A percentile compares a stretch with the other conserved stretches of the same genome.
Conservation (phyloP, 1,284 basidiomycete genomes). For the Albatrellus sp. region DNA sequence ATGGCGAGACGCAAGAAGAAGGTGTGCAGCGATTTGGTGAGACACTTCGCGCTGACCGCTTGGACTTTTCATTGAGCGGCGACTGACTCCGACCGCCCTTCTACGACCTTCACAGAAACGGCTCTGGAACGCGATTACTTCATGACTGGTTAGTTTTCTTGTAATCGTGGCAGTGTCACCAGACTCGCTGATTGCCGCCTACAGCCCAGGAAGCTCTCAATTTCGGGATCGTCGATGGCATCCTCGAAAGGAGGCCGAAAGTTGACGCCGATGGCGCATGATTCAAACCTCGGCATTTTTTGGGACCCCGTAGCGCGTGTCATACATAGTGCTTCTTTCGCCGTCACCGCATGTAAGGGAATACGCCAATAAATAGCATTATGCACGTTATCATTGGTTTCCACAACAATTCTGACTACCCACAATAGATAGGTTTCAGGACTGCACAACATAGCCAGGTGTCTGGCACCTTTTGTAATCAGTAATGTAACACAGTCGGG, state of each 20-base stretch:
- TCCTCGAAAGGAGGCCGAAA: constrained; percentile 61
- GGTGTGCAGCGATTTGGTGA: constrained; percentile 71
- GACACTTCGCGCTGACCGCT: constrained; percentile 16
- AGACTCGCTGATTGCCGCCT: constrained; percentile 1
- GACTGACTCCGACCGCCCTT: background rate
- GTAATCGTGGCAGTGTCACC: background rate
- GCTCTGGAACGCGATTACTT: constrained; percentile 91
- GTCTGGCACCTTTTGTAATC: too few species aligned
- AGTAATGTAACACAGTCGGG: too few species aligned
- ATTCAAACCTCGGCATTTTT: background rate
- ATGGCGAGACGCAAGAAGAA: constrained; percentile 49
- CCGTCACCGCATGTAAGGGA: too few species aligned
- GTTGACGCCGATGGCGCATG: constrained; percentile 9
- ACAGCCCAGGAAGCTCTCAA: constrained; percentile 74
- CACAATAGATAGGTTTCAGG: too few species aligned
- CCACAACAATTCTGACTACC: too few species aligned
- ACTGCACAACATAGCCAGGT: too few species aligned
- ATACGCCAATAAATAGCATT: too few species aligned
- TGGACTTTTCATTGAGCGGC: background rate
- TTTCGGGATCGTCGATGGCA: constrained; percentile 87
- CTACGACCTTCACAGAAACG: constrained; percentile 37
- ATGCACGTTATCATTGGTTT: too few species aligned
- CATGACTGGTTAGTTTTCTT: constrained; percentile 58
- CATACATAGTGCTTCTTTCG: background rate
- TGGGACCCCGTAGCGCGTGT: too few species aligned